Conservation (phyloP, 441 rosid genomes). For the Oxalis stricta region DNA sequence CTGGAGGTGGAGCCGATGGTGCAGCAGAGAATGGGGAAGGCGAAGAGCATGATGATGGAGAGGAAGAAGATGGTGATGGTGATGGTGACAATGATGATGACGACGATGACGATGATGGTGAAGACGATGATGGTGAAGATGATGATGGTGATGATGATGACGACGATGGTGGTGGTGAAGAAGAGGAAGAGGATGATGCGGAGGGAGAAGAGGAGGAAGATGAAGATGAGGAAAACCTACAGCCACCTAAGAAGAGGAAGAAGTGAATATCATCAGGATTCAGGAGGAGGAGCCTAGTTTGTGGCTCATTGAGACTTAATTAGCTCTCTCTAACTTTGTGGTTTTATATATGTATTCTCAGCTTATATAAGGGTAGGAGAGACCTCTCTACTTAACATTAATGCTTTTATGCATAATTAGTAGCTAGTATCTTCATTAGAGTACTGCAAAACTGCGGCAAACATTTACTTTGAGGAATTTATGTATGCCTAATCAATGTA, state of each 20-base stretch:
- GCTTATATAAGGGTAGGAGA: slow-evolving; percentile 8
- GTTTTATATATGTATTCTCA: slow-evolving; percentile 1
- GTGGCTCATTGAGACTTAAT: too few species aligned
- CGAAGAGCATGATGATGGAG: slow-evolving; percentile 22
- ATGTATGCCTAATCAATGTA: too few species aligned
- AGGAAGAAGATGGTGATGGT: slow-evolving; percentile 22
- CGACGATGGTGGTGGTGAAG: slow-evolving; percentile 29
- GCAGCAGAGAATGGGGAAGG: slow-evolving; percentile 32
- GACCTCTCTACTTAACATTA: slow-evolving; percentile 12
- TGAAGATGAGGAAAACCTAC: slow-evolving; percentile 52
- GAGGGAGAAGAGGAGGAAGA: slow-evolving; percentile 37
- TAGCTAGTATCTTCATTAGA: too few species aligned
- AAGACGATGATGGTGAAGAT: slow-evolving; percentile 11
- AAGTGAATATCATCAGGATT: slow-evolving; percentile 17
- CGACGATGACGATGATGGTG: slow-evolving; percentile 6
- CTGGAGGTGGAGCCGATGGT: slow-evolving; percentile 18
- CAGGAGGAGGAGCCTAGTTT: neutral
- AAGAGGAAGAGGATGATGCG: slow-evolving; percentile 22
- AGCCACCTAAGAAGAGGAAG: slow-evolving; percentile 69
- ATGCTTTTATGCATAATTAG: slow-evolving; percentile 13
- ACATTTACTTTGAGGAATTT: slow-evolving; percentile 10
- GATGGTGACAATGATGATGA: slow-evolving; percentile 25
- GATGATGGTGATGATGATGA: slow-evolving; percentile 19
- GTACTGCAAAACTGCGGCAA: slow-evolving; percentile 17
- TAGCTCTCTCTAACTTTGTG: neutral